Evolutionary conservation across 2,329 filamentous ascomycete genomes (phyloP), one percentile per base, ranked within the genome.

Genomic region (Fonsecaea monophora): DNA sequence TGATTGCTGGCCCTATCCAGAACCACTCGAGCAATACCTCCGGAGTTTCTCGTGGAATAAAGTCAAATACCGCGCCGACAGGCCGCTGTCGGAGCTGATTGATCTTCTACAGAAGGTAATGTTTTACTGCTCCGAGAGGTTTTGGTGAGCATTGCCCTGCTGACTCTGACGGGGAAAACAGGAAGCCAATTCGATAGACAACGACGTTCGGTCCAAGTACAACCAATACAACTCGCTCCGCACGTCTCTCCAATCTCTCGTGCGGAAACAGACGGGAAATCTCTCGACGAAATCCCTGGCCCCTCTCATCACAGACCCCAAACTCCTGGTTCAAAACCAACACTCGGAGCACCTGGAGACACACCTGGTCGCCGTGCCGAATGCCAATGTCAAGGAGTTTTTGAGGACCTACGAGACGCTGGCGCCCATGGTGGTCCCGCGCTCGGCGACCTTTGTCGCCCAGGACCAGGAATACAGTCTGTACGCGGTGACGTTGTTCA

Each of bases 261-360:
- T 97, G 79, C 88, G 94, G 73, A 94, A 90, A 79, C 93, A 97
- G 80, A 96, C 92, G 60, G 95, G 95, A 71, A 99, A 97, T 78
- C 90, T 99, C 56, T 87, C 94, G 25, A 97, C 94, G 73, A 96
- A 94, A 78, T 98, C 94, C 12, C 89, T 99, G 71, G 89, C 42
- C 13, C 45, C 45, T 92, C n/a, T 92, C 12, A 88, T 98, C 69
- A 90, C 42, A 99, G 73, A 94, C 75, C 93, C 94, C 8, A 83
- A 86, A 62, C 81, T 94, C 66, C 86, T 97, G 53, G 87, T 97
- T 70, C 58, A 61, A 32, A 53, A 68, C 63, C 57, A 89, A 97
- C 77, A 97, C 77, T 97, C 94, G 21, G 95, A 99, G 81, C 98
- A 97, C 80, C 89, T 99, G 73, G 93, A 97, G 82, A 97, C 95